A percentile compares a stretch with the other conserved stretches of the same genome.
Evolutionary conservation across 1,139 yeast genomes (phyloP).

Genomic region (Hansenula sp.): DNA sequence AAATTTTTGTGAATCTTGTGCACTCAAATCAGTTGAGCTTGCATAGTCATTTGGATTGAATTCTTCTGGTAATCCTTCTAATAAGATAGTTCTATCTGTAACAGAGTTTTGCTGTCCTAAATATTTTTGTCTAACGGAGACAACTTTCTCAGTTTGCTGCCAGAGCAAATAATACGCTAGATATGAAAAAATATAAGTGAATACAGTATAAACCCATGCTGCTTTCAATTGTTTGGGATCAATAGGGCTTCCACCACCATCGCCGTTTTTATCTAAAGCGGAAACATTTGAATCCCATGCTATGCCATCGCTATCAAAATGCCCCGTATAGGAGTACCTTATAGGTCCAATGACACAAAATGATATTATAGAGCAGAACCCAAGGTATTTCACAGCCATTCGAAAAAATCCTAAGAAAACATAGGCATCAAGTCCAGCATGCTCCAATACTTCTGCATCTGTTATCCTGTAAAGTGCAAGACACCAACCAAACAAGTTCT

Average conservation of each 20-base stretch:
- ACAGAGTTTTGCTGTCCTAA: constrained; percentile 86
- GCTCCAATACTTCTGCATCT: constrained; percentile 76
- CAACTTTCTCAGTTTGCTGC: constrained; percentile 66
- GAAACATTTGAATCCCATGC: constrained; percentile 16
- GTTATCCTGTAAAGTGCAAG: constrained; percentile 56
- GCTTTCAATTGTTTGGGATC: constrained; percentile 28
- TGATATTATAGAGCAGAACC: constrained; percentile 52
- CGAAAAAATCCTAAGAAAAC: constrained; percentile 75
- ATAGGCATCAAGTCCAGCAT: constrained; percentile 92
- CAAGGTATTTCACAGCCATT: constrained; percentile 59
- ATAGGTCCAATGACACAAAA: constrained; percentile 61
- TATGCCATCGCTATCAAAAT: constrained; percentile 32
- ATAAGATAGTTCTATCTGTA: constrained; percentile 79
- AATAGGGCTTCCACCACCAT: constrained; percentile 7
- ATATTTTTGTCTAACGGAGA: constrained; percentile 73
- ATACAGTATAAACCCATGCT: constrained; percentile 78
- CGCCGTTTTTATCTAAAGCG: neutral
- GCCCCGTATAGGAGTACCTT: constrained; percentile 64
- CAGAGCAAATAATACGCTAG: constrained; percentile 59
- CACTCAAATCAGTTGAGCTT: constrained; percentile 12
- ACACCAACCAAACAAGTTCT: constrained; percentile 56
- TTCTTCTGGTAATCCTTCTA: constrained; percentile 75
- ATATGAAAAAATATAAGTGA: constrained; percentile 80
- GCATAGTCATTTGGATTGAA: constrained; percentile 40
- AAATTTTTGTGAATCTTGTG: constrained; percentile 7